Conservation (phyloP, 306 rosid species). For the Cicer arietinum region DNA sequence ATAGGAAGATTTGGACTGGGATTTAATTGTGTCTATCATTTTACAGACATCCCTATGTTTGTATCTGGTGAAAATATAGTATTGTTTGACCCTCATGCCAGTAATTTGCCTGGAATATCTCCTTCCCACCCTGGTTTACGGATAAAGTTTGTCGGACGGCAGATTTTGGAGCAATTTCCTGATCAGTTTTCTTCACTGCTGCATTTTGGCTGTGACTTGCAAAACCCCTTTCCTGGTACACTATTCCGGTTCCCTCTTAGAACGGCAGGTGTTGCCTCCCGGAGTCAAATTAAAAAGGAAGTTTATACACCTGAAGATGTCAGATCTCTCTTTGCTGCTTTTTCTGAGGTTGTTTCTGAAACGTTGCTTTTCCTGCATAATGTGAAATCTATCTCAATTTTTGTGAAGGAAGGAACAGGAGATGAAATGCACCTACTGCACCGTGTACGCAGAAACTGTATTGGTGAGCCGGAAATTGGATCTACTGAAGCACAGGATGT, state of each 20-base stretch:
- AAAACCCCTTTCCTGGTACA: conserved; percentile 86
- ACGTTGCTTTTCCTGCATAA: conserved; percentile 81
- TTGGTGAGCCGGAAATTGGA: conserved; percentile 70
- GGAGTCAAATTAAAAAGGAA: conserved; percentile 95
- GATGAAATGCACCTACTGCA: conserved; percentile 85
- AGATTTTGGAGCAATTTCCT: conserved; percentile 92
- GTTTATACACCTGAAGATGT: conserved; percentile 87
- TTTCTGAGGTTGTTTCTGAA: conserved; percentile 85
- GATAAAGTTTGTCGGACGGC: conserved; percentile 87
- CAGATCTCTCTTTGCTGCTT: conserved; percentile 74
- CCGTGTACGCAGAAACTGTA: conserved; percentile 65
- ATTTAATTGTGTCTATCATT: conserved; percentile 97
- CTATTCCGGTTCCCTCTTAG: conserved; percentile 95
- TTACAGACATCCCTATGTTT: conserved; percentile 91
- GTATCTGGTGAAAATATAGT: conserved; percentile 97
- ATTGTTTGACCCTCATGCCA: conserved; percentile 97
- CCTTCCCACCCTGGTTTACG: conserved; percentile 98
- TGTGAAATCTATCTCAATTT: conserved; percentile 83
- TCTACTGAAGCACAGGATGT: conserved; percentile 64
- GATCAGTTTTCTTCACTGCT: conserved; percentile 93
- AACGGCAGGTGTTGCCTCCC: conserved; percentile 78
- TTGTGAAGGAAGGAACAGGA: conserved; percentile 81
- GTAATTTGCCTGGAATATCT: conserved; percentile 94
- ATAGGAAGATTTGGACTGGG: conserved; percentile 99
- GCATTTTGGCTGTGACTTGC: conserved; percentile 97